A percentile compares a stretch with the other conserved stretches of the same genome.
Evolutionary conservation across 2,329 filamentous ascomycete species (phyloP).

Genomic region (Botrytis sinoallii): DNA sequence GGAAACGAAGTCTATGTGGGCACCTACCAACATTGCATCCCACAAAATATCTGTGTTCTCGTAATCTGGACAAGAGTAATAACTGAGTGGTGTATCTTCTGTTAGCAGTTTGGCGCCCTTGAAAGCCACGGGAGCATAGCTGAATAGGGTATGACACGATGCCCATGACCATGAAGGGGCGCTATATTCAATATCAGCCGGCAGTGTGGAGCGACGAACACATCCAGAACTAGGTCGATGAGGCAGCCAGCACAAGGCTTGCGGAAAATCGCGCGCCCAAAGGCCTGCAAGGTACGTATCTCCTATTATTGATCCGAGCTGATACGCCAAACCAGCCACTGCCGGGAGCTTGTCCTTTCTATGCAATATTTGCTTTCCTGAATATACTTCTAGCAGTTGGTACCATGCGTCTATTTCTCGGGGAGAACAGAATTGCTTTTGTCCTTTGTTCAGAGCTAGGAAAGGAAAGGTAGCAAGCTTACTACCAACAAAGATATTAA

Average conservation of each 20-base stretch:
- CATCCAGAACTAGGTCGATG: too few species aligned
- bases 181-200: background rate
- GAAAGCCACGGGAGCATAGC: background rate
- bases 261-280: background rate
- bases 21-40: background rate
- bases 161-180: slow-evolving; percentile 3
- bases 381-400: background rate
- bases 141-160: background rate
- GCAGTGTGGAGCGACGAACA: background rate
- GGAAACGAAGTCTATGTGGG: background rate
- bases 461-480: background rate
- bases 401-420: background rate
- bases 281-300: background rate
- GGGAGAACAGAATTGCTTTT: background rate
- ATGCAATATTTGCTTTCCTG: background rate
- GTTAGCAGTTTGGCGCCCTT: background rate
- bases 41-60: background rate
- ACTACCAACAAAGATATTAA: background rate
- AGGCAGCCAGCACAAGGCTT: background rate
- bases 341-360: slow-evolving; percentile 2
- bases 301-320: background rate
- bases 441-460: background rate
- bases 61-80: background rate
- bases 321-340: background rate
- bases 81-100: background rate